Base-by-base conservation (phyloP, 495 filamentous ascomycete genomes). In the Echria macrotheca region DNA sequence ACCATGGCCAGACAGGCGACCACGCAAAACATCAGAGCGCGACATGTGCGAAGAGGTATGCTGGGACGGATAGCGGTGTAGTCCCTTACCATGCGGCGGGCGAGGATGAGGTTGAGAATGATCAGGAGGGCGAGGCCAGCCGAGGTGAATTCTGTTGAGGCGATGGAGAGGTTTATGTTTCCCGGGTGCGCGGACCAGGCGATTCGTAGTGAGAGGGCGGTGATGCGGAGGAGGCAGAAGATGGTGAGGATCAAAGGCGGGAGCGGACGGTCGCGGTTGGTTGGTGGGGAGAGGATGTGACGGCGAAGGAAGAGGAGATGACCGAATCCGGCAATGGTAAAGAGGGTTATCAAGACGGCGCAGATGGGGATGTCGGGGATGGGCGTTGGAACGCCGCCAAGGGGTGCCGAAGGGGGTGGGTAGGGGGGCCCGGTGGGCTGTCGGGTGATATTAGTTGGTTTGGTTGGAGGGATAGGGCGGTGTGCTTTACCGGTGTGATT, bases 21-120 rank as follows among this genome's bases (percentile, higher is more conserved):
- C 19, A 88, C 76, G 2, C 81, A 68, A 10, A 68, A 65, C 56
- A 87, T 83, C 15, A 86, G 63, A 8, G 64, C 58, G 47, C 74
- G 72, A 57, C 85, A 81, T 5, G 59, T 50, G 12, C 63, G 51
- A 0, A 68, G 61, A 28, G 79, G 63, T n/a, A n/a, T 22, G 3
- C 15, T 23, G 11, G 65, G 45, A 5, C 65, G 73, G 40, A 83
- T 56, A 0, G 82, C 85, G 47, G 89, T 81, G 5, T 76, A 75
- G 2, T 82, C 84, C n/a, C 88, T 74, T 10, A 88, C 48, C 18
- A 90, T 77, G 8, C 89, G 81, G 55, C 89, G 84, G 0, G 82
- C 67, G 59, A 85, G 82, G 45, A 91, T 67, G 8, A 91, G 64
- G 60, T 94, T 91, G 59, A 87, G 60, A 45, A 91, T 66, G 58